Evolutionary conservation across 306 rosid species (phyloP), one percentile per base, ranked within the genome.

Genomic region (Inga laurina): DNA sequence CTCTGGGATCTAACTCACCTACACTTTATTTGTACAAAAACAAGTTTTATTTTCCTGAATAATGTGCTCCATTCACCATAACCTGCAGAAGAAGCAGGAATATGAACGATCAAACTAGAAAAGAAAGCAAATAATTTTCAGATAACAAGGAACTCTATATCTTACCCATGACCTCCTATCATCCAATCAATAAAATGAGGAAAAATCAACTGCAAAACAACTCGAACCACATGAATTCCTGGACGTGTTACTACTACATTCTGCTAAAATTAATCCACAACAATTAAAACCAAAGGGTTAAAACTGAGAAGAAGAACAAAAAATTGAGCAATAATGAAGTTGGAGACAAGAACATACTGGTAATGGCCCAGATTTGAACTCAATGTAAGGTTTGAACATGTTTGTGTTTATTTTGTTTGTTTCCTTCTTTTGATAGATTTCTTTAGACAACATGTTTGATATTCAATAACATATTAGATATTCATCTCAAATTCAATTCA

Each of bases 141-240:
- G n/a, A n/a, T n/a, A n/a, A n/a, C 30, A 24, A 34, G 51, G 48
- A 19, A 72, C 1, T 78, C n/a, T 8, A 45, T 71, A 32, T 62
- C 86, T 78, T 67, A 87, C 90, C 88, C 90, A 82, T 84, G 90
- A 12, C 90, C 88, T 12, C 45, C 77, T 35, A 85, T 79, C 88
- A 87, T 85, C 90, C 90, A 87, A 54, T 32, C 52, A 45, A 76
- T 22, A 67, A 84, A 84, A 35, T 85, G 82, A 62, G 88, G 88
- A 62, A 75, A 77, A 79, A 56, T 54, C 41, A 79, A 72, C 78
- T 65, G 82, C 30, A 79, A 72, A 71, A 85, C 74, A 43, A 79
- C 85, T 70, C 18, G 71, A 75, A 69, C 84, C 34, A 79, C 80
- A 49, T 82, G 71, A 71, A 85, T n/a, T 22, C 78, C 80, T 70